Conservation (phyloP, 2,329 filamentous ascomycete genomes). For the Phaeosphaeria sp. region DNA sequence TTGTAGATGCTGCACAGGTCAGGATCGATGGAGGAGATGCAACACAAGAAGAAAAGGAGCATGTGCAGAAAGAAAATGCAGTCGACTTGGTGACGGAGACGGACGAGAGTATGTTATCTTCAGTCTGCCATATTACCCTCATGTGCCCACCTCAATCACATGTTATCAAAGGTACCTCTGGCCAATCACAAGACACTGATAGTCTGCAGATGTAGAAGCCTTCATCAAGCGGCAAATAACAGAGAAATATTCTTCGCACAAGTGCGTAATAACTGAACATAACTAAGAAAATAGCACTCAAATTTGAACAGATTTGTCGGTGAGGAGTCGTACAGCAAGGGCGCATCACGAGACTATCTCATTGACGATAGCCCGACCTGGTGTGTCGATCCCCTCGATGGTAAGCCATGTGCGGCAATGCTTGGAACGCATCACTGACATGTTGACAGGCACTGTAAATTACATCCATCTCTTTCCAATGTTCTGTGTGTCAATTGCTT, state of each 20-base stretch:
- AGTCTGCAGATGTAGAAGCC: constrained; percentile 70
- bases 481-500: constrained; percentile 80
- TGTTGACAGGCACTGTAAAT: constrained; percentile 69
- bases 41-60: constrained; percentile 43
- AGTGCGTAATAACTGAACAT: constrained; percentile 54
- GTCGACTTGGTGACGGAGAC: constrained; percentile 82
- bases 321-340: constrained; percentile 77
- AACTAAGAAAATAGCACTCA: not conserved
- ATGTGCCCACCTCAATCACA: not conserved
- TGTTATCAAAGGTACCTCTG: not conserved
- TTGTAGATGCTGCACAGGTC: constrained; percentile 68
- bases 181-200: constrained; percentile 10
- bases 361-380: constrained; percentile 71
- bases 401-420: constrained; percentile 41
- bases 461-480: constrained; percentile 82
- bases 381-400: constrained; percentile 79
- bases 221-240: constrained; percentile 70
- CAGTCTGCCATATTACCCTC: not conserved
- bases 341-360: constrained; percentile 71
- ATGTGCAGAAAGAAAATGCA: constrained; percentile 74
- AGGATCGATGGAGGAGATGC: constrained; percentile 55
- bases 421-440: constrained; percentile 4
- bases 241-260: constrained; percentile 69
- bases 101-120: constrained; percentile 65
- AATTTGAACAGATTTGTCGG: constrained; percentile 68